Evolutionary conservation across 2,329 filamentous ascomycete species (phyloP).

Genomic region (Nemania sp.): DNA sequence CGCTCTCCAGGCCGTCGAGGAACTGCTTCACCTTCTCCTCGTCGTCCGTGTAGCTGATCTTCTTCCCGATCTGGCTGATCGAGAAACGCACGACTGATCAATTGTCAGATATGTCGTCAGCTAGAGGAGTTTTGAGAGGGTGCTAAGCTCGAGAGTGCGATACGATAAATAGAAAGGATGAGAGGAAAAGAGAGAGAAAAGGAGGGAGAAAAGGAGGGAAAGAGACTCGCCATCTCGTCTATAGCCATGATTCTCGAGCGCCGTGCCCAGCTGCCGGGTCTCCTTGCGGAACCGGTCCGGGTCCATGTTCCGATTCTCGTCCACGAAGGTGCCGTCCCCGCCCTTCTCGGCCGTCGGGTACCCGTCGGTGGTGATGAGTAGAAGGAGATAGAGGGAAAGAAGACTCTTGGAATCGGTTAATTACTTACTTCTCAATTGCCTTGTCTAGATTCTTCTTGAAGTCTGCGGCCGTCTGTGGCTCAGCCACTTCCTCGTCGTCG

Average conservation of each 20-base stretch:
- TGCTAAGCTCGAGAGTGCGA: not conserved
- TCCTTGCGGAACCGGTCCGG: slow-evolving; percentile 16
- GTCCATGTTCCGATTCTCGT: slow-evolving; percentile 20
- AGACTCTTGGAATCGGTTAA: not conserved
- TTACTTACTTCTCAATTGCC: slow-evolving; percentile 10
- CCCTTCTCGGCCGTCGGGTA: slow-evolving; percentile 19
- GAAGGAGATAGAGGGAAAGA: not conserved
- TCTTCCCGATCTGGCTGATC: slow-evolving; percentile 21
- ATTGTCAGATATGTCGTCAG: not conserved
- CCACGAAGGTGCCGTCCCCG: slow-evolving; percentile 1
- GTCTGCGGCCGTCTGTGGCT: slow-evolving; percentile 15
- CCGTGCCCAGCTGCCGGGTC: slow-evolving; percentile 14
- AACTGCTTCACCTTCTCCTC: slow-evolving; percentile 18
- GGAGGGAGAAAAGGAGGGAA: not conserved
- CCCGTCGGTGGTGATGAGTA: slow-evolving; percentile 23
- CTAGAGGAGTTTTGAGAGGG: no score
- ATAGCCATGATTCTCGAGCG: slow-evolving; percentile 11
- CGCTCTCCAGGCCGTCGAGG: slow-evolving; percentile 15
- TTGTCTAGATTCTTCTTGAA: slow-evolving; percentile 21
- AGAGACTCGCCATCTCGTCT: slow-evolving; percentile 15
- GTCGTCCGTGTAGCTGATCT: slow-evolving; percentile 21
- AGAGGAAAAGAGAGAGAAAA: not conserved
- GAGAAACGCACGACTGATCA: slow-evolving; percentile 15
- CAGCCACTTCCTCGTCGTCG: slow-evolving; percentile 17
- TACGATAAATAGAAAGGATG: not conserved